Conservation (phyloP, 306 rosid genomes). For the Cotoneaster glaucophyllus region DNA sequence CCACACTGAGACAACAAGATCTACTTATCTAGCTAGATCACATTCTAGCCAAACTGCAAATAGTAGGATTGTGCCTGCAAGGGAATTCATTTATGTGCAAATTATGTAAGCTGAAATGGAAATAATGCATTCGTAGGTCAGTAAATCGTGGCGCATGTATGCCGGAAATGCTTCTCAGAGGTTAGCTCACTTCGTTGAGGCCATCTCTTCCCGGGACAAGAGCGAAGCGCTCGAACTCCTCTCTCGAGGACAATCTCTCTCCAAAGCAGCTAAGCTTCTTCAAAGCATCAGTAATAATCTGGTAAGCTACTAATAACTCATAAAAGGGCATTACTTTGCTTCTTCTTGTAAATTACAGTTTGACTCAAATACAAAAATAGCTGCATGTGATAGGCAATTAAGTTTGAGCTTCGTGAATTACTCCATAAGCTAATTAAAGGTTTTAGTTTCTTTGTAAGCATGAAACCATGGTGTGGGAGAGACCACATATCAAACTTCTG, state of each 20-base stretch:
- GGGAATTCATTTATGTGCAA: not conserved
- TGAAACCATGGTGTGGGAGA: constrained; percentile 72
- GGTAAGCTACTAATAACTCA: constrained; percentile 31
- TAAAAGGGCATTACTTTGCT: not conserved
- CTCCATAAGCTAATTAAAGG: not conserved
- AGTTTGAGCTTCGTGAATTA: not conserved
- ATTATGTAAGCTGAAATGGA: not conserved
- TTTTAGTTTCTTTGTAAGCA: constrained; percentile 19
- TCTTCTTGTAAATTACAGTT: too few relatives aligned
- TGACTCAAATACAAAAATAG: too few relatives aligned
- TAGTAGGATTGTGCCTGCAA: not conserved
- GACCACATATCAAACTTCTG: constrained; percentile 26
- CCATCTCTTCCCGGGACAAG: constrained; percentile 32
- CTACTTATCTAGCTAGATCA: too few relatives aligned
- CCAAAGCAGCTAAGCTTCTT: constrained; percentile 46
- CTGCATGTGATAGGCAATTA: not conserved
- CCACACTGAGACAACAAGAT: not conserved
- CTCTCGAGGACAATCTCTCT: constrained; percentile 42
- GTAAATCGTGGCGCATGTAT: constrained; percentile 35
- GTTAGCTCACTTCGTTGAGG: constrained; percentile 35
- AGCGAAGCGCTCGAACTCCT: constrained; percentile 24
- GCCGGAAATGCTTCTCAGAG: constrained; percentile 46
- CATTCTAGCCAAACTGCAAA: not conserved
- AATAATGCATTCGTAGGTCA: constrained; percentile 34
- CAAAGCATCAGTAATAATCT: constrained; percentile 23